Percentiles rank a stretch among this genome's conserved stretches.
Conservation (phyloP, 2,329 filamentous ascomycete genomes). For the Corniculantispora saksenae region DNA sequence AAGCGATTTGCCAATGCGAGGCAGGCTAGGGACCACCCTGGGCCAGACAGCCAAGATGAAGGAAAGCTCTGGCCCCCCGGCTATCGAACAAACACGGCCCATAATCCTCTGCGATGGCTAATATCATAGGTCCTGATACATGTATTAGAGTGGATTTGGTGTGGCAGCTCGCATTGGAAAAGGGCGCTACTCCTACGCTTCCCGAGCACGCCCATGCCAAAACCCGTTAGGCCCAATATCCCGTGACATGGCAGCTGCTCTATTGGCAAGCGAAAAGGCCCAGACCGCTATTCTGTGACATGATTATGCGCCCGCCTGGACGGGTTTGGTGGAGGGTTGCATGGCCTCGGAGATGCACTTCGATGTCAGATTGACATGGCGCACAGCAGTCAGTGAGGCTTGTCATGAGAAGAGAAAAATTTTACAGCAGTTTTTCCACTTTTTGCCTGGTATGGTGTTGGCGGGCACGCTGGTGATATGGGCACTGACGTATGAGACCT, state of each 20-base stretch:
- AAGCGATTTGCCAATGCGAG: not conserved
- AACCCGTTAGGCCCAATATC: conserved; percentile 2
- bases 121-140: not conserved
- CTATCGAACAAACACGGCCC: not conserved
- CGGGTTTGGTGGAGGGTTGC: not conserved
- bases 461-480: too few relatives aligned
- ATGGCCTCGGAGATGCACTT: conserved; percentile 5
- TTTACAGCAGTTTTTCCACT: not conserved
- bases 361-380: conserved; percentile 14
- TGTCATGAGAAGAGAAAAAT: not conserved
- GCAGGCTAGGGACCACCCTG: not conserved
- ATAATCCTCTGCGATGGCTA: not conserved
- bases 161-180: conserved; percentile 7
- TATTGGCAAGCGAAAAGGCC: not conserved
- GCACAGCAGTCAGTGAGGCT: not conserved
- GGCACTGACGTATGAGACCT: conserved; percentile 9
- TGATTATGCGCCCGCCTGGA: not conserved
- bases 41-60: not conserved
- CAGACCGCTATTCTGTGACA: conserved; percentile 16
- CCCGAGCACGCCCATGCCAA: not conserved
- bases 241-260: conserved; percentile 8
- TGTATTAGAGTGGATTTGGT: conserved; percentile 1
- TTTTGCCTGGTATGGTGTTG: not conserved
- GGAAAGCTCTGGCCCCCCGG: not conserved
- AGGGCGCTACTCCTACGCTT: not conserved